Evolutionary conservation across 2,329 filamentous ascomycete species (phyloP).

Genomic region (Ascochyta lentis): DNA sequence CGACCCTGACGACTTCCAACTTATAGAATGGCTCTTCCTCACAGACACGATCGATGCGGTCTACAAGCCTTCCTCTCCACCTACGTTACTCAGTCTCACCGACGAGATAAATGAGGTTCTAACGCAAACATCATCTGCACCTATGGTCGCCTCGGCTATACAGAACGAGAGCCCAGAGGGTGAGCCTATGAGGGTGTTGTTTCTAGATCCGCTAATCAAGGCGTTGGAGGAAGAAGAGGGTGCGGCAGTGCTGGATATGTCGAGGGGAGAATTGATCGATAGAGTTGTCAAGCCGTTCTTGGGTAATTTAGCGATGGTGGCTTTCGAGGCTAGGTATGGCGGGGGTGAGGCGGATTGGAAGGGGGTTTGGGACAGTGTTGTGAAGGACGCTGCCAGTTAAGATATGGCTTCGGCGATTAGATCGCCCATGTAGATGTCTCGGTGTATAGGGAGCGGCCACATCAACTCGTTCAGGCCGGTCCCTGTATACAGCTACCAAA

Average conservation of each 20-base stretch:
- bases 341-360: slow-evolving; percentile 63
- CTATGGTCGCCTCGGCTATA: not conserved
- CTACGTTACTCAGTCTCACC: slow-evolving; percentile 74
- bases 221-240: slow-evolving; percentile 43
- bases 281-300: slow-evolving; percentile 88
- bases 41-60: slow-evolving; percentile 97
- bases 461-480: too few species aligned
- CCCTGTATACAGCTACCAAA: too few species aligned
- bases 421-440: not conserved
- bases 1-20: slow-evolving; percentile 93
- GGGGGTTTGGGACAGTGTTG: slow-evolving; percentile 42
- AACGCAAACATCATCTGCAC: slow-evolving; percentile 27
- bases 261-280: slow-evolving; percentile 69
- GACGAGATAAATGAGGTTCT: slow-evolving; percentile 85
- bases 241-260: slow-evolving; percentile 59
- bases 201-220: slow-evolving; percentile 52
- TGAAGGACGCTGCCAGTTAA: slow-evolving; percentile 32
- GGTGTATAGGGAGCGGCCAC: too few species aligned
- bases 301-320: slow-evolving; percentile 87
- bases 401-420: not conserved
- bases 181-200: slow-evolving; percentile 44
- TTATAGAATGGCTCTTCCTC: slow-evolving; percentile 98
- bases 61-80: slow-evolving; percentile 73
- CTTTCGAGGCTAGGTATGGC: slow-evolving; percentile 90
- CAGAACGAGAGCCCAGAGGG: not conserved